Evolutionary conservation across 306 rosid genomes (phyloP), one percentile per base, ranked within the genome.

Genomic region (Acacia confusa): DNA sequence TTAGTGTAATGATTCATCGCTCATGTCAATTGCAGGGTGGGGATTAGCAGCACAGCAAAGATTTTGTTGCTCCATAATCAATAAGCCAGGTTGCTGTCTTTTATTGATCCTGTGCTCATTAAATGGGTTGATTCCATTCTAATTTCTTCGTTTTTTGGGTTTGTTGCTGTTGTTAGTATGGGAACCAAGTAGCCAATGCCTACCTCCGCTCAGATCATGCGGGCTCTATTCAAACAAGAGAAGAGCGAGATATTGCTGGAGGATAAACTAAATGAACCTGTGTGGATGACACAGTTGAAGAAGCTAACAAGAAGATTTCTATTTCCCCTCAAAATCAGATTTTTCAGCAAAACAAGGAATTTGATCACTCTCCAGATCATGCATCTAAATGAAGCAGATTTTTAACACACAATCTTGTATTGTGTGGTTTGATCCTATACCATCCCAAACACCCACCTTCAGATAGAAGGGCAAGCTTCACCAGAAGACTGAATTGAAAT

Each of bases 51-150:
- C n/a, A 38, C 36, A 70, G 61, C 47, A 27, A 68, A 71, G 63
- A 48, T 82, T 44, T 70, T 28, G 75, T 73, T 78, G 63, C 75
- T 82, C 58, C 28, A 78, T 61, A 57, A 61, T 69, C 79, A 75
- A 48, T n/a, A 28, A 28, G 40, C 53, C 24, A 76, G 80, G 63
- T 82, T 67, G 57, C 70, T 16, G 58, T 79, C 58, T 79, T 78
- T 14, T 67, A 22, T 66, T 65, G 64, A 25, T 32, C 75, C 74
- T 78, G 22, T 36, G 40, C 12, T 77, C 64, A 67, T 66, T 30
- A 34, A 15, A 32, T 34, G 10, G 47, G 27, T 40, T 24, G 22
- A 14, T 17, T 55, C 47, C 20, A 6, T 55, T 53, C 32, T 24
- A 9, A 34, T 72, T 72, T 50, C 4, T 47, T 8, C 30, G 27